Percentiles rank a stretch among this genome's conserved stretches.
These are phyloP conservation scores for Diaporthe australafricana DNA, from an alignment of 2,329 filamentous ascomycete genomes.

Conservation along the genomic window DNA sequence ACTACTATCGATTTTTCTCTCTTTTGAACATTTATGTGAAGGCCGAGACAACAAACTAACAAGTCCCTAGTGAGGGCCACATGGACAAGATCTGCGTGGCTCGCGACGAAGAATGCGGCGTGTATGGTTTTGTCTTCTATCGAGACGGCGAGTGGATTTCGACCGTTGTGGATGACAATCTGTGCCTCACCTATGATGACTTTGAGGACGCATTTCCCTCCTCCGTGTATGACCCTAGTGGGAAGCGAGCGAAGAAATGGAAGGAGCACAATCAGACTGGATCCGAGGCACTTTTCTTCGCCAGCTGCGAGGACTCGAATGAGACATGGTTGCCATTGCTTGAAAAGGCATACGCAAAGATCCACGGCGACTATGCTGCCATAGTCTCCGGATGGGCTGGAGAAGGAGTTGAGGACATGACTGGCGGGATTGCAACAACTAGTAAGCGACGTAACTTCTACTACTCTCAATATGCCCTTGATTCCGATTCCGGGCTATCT, in stretches of 20 bases:
- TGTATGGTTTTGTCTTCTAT: conserved; percentile 81
- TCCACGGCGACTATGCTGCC: conserved; percentile 77
- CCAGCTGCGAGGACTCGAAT: conserved; percentile 74
- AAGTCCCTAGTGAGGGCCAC: conserved; percentile 52
- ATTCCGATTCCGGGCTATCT: fast-evolving
- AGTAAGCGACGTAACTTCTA: background rate
- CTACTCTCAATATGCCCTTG: background rate
- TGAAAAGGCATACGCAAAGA: conserved; percentile 61
- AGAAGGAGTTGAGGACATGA: conserved; percentile 62
- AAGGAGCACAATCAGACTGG: conserved; percentile 74
- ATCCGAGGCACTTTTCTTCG: conserved; percentile 76
- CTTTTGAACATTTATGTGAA: no score
- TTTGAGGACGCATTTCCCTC: conserved; percentile 52
- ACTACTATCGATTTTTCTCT: no score
- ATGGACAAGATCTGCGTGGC: conserved; percentile 77
- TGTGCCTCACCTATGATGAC: conserved; percentile 70
- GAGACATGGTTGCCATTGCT: conserved; percentile 78
- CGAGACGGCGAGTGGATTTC: conserved; percentile 78
- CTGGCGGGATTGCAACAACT: conserved; percentile 67
- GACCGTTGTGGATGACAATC: conserved; percentile 78
- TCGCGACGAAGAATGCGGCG: conserved; percentile 74
- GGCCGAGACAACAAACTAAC: background rate
- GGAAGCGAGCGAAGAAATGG: conserved; percentile 70
- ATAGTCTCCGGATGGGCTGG: conserved; percentile 75
- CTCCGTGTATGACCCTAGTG: conserved; percentile 42